Conservation (phyloP, 2,329 filamentous ascomycete species). For the Cladobotryum mycophilum region DNA sequence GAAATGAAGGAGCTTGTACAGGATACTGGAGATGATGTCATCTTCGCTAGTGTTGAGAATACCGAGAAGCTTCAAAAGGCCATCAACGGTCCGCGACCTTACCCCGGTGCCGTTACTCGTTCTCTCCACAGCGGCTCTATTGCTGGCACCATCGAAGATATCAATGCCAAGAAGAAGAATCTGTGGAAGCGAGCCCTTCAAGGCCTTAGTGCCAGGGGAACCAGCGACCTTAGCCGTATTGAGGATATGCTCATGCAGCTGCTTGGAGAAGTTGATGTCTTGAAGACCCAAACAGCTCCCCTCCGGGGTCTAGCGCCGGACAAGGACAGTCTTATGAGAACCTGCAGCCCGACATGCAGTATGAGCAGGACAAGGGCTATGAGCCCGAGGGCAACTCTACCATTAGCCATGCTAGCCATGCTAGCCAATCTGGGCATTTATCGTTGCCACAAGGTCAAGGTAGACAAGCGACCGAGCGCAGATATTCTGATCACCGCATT, state of each 20-base stretch:
- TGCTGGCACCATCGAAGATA: conserved; percentile 48
- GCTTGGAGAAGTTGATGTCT: conserved; percentile 81
- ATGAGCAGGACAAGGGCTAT: conserved; percentile 67
- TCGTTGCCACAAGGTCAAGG: conserved; percentile 50
- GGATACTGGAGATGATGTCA: conserved; percentile 74
- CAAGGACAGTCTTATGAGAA: conserved; percentile 62
- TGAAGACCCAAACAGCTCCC: conserved; percentile 57
- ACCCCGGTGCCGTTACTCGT: conserved; percentile 60
- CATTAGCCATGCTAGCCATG: conserved; percentile 60
- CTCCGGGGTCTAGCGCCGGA: conserved; percentile 38
- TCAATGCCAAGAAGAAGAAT: conserved; percentile 75
- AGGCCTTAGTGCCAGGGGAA: conserved; percentile 79
- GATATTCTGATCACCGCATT: conserved; percentile 70
- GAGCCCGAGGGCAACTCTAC: conserved; percentile 75
- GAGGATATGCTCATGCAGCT: conserved; percentile 90
- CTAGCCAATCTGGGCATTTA: conserved; percentile 70
- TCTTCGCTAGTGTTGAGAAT: conserved; percentile 81
- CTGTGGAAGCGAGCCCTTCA: conserved; percentile 93
- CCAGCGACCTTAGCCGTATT: conserved; percentile 80
- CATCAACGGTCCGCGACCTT: conserved; percentile 79
- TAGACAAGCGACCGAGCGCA: conserved; percentile 44
- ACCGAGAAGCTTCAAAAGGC: conserved; percentile 80
- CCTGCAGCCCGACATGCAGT: conserved; percentile 55
- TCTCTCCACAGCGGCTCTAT: conserved; percentile 52
- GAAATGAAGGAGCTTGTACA: conserved; percentile 90